Evolutionary conservation across 2,329 filamentous ascomycete genomes (phyloP).

Genomic region (Graphium sp.): DNA sequence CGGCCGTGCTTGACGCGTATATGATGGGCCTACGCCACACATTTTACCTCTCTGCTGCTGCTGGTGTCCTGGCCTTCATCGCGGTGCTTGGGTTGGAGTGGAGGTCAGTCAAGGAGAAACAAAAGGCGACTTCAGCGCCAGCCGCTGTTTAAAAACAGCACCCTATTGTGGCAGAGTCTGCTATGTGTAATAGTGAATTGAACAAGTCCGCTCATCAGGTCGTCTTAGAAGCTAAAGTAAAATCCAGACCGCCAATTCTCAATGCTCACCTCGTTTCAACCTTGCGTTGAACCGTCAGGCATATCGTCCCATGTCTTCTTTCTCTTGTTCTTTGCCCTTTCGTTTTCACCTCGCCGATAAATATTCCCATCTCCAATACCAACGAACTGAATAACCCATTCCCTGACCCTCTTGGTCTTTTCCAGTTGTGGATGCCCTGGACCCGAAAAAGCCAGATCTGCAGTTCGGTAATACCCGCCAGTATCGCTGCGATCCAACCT

Average conservation of each 20-base stretch:
- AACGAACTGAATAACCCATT: conserved; percentile 64
- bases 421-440: conserved; percentile 30
- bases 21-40: conserved; percentile 29
- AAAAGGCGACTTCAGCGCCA: conserved; percentile 10
- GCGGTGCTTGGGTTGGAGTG: conserved; percentile 26
- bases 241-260: too few relatives aligned
- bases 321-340: neutral
- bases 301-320: too few relatives aligned
- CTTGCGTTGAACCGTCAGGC: too few relatives aligned
- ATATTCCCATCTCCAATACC: conserved; percentile 9
- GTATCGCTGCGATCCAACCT: conserved; percentile 31
- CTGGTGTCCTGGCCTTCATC: conserved; percentile 26
- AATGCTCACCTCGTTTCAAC: too few relatives aligned
- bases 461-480: conserved; percentile 38
- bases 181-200: too few relatives aligned
- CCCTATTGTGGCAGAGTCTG: too few relatives aligned
- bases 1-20: conserved; percentile 28
- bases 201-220: too few relatives aligned
- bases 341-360: neutral
- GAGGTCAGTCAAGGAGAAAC: conserved; percentile 31
- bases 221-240: too few relatives aligned
- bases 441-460: conserved; percentile 21
- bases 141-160: conserved; percentile 7
- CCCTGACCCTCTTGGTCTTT: conserved; percentile 50
- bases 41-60: conserved; percentile 33